Base-by-base conservation (phyloP, 192 early-diverging fungal species). In the Haplosporangium gracile region DNA sequence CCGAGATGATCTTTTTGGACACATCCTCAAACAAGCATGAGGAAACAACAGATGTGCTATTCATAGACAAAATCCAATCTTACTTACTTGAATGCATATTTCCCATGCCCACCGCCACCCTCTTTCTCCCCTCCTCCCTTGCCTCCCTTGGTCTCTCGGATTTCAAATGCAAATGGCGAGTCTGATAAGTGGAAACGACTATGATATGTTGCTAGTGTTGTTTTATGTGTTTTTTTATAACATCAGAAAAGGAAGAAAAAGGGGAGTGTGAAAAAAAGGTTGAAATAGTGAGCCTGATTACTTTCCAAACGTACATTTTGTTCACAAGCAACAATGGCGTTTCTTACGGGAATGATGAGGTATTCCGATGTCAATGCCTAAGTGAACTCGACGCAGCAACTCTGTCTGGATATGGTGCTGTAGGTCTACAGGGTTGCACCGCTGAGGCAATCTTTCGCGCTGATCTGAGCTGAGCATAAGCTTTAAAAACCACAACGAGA, bases 1-100 rank as follows among this genome's bases (percentile, higher is more conserved):
- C 2, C 60, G 60, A 65, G 60, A 26, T 32, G 26, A 65, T 32
- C 60, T 29, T 29, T 32, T 26, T 8, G 5, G n/a, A n/a, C 55
- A n/a, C n/a, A n/a, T 7, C 60, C 29, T 15, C 60, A 63, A 26
- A n/a, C 57, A 11, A 65, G 11, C 26, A 32, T 4, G 60, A 32
- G 49, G 16, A 51, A 20, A 51, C 0, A 65, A 65, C 36, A 29
- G 26, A 65, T 65, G 60, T 29, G 60, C 60, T 65, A 65, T 65
- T 65, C 60, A 65, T 65, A 65, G 60, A 65, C 63, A 51, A 20
- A 51, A 51, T 51, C 49, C 20, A 22, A 51, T 51, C 74, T 72
- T 69, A 83, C 74, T 72, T 69, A 83, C 82, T 83, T 83, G 65
- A 83, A 83, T 16, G 82, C 72, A 57, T 75, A 45, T 78, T 83